A percentile compares a stretch with the other conserved stretches of the same genome.
Evolutionary conservation across 345 rosid genomes (phyloP).

Genomic region (Salix suchowensis): DNA sequence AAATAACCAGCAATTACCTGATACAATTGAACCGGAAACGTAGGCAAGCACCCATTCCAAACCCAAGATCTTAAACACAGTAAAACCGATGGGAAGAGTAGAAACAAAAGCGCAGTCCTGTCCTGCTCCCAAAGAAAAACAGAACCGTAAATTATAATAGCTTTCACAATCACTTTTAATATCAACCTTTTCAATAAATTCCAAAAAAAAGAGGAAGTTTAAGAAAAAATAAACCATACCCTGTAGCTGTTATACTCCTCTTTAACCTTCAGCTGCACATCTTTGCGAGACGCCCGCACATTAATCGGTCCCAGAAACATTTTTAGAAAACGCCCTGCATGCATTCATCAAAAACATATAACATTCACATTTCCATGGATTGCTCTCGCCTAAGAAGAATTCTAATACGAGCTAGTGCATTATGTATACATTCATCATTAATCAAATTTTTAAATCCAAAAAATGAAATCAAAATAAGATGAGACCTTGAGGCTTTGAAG

Average conservation of each 20-base stretch:
- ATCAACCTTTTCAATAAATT: no score
- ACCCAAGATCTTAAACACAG: constrained; percentile 67
- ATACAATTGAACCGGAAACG: constrained; percentile 92
- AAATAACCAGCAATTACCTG: constrained; percentile 41
- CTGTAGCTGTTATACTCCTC: constrained; percentile 96
- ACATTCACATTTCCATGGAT: background rate
- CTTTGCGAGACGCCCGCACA: constrained; percentile 83
- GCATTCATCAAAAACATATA: background rate
- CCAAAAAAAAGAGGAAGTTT: background rate
- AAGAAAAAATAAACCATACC: constrained; percentile 27
- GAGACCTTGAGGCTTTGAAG: constrained; percentile 60
- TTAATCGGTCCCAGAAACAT: constrained; percentile 95
- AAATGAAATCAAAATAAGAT: background rate
- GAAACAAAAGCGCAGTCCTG: constrained; percentile 88
- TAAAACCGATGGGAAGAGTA: constrained; percentile 75
- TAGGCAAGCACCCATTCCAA: constrained; percentile 91
- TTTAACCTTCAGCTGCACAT: constrained; percentile 83
- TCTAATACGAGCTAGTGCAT: no score
- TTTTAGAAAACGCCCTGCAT: constrained; percentile 58
- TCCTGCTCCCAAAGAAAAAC: constrained; percentile 55
- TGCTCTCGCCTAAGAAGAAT: background rate
- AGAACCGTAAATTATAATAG: background rate
- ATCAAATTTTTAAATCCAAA: background rate
- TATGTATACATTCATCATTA: background rate
- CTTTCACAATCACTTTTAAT: no score